Evolutionary conservation across 1,284 basidiomycete species (phyloP).

Genomic region (Ceratobasidium sp.): DNA sequence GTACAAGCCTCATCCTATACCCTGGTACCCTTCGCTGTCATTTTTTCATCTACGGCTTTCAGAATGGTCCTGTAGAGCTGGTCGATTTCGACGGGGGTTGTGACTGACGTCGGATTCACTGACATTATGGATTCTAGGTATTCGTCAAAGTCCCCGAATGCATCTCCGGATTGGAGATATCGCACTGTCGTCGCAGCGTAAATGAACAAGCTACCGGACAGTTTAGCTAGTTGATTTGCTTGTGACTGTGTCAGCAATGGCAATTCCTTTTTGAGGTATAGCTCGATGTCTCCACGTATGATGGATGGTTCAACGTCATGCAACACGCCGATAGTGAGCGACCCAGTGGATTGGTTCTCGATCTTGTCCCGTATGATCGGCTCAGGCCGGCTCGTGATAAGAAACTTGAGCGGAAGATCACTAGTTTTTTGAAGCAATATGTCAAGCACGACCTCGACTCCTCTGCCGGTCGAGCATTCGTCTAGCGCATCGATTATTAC

Average conservation of each 20-base stretch:
- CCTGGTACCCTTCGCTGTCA: not conserved
- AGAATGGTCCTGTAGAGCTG: slow-evolving; percentile 1
- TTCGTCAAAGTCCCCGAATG: not conserved
- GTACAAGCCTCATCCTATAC: not conserved
- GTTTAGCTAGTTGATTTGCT: not conserved
- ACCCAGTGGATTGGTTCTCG: not conserved
- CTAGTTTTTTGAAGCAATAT: not conserved
- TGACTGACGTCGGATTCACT: not conserved
- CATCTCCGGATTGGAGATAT: not conserved
- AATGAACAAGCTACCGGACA: slow-evolving; percentile 34
- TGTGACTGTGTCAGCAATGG: not conserved
- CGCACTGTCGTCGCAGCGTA: slow-evolving; percentile 22
- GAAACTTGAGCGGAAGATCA: slow-evolving; percentile 15
- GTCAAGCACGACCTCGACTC: not conserved
- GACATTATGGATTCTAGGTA: not conserved
- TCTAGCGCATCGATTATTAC: slow-evolving; percentile 29
- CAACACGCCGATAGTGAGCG: slow-evolving; percentile 10
- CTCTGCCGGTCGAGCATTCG: slow-evolving; percentile 1
- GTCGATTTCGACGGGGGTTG: not conserved
- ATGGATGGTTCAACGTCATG: slow-evolving; percentile 32
- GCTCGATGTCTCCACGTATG: slow-evolving; percentile 25
- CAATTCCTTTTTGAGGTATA: slow-evolving; percentile 12
- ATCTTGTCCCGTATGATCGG: not conserved
- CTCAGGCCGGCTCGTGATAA: slow-evolving; percentile 26
- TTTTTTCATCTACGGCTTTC: not conserved